Conservation (phyloP, 2,329 filamentous ascomycete species). For the Fusarium sp. region DNA sequence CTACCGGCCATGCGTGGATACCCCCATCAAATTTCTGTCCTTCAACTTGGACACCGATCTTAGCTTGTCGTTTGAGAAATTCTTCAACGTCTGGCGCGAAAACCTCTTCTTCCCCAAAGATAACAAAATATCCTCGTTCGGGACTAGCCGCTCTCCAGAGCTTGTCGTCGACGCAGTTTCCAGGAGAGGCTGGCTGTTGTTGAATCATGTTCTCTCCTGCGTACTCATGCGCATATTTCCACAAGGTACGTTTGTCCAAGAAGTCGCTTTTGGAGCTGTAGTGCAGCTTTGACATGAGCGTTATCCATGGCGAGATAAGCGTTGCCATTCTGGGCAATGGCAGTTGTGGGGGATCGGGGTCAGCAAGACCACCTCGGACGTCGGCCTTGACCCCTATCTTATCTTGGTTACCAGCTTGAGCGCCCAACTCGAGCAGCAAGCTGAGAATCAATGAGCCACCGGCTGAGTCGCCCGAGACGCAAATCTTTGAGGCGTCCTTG, state of each 20-base stretch:
- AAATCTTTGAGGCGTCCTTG: conserved; percentile 70
- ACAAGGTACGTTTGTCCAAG: conserved; percentile 73
- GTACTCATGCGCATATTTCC: conserved; percentile 78
- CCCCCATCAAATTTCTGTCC: conserved; percentile 71
- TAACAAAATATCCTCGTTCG: conserved; percentile 73
- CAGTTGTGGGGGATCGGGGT: conserved; percentile 35
- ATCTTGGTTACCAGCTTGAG: conserved; percentile 42
- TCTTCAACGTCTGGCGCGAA: conserved; percentile 76
- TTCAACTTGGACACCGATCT: conserved; percentile 65
- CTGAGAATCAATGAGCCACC: conserved; percentile 80
- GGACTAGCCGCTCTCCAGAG: conserved; percentile 78
- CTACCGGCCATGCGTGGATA: conserved; percentile 87
- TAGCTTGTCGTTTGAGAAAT: conserved; percentile 66
- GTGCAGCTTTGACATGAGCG: conserved; percentile 75
- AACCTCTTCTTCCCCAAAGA: conserved; percentile 82
- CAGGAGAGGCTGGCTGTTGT: conserved; percentile 68
- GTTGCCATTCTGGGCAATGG: conserved; percentile 66
- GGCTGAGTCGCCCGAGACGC: conserved; percentile 82
- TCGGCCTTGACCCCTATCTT: conserved; percentile 27
- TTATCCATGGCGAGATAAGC: conserved; percentile 85
- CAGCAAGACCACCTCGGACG: conserved; percentile 26
- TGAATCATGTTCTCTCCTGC: conserved; percentile 56
- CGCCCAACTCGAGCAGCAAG: conserved; percentile 74
- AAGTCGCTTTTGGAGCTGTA: conserved; percentile 80
- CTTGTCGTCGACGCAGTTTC: conserved; percentile 71